Evolutionary conservation across 1,139 yeast genomes (phyloP).

Genomic region (Zygoascus hellenicus): DNA sequence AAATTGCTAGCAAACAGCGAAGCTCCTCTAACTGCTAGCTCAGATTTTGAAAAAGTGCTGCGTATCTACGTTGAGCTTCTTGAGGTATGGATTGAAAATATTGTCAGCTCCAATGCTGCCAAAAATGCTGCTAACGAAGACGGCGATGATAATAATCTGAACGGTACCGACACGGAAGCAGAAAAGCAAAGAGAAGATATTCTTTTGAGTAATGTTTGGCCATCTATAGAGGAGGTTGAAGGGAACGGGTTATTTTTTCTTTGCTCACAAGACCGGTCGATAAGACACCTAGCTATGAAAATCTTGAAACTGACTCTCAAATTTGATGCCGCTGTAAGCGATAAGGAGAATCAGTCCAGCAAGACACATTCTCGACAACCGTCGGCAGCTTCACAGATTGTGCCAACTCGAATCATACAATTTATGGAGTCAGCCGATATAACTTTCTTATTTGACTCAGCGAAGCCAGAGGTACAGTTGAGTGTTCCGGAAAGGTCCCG

Average conservation of each 20-base stretch:
- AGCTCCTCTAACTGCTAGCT: constrained; percentile 45
- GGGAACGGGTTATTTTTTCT: constrained; percentile 91
- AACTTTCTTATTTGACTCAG: constrained; percentile 47
- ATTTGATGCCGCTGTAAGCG: constrained; percentile 76
- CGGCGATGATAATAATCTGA: constrained; percentile 23
- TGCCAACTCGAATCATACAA: constrained; percentile 74
- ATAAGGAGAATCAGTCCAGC: constrained; percentile 33
- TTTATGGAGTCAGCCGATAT: constrained; percentile 68
- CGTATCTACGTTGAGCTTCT: constrained; percentile 72
- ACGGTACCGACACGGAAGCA: constrained; percentile 28
- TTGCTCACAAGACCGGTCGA: constrained; percentile 76
- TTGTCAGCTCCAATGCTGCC: constrained; percentile 33
- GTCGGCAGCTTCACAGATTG: constrained; percentile 38
- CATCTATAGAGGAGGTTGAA: constrained; percentile 88
- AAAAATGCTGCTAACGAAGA: constrained; percentile 22
- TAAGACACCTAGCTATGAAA: constrained; percentile 68
- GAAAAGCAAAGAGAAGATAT: constrained; percentile 54
- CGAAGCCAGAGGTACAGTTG: constrained; percentile 51
- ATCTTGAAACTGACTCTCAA: constrained; percentile 71
- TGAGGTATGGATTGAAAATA: constrained; percentile 71
- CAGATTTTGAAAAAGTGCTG: constrained; percentile 55
- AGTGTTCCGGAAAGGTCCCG: constrained; percentile 80
- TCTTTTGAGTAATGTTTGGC: constrained; percentile 71
- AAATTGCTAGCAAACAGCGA: constrained; percentile 38
- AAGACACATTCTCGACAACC: constrained; percentile 20